Base-by-base conservation (phyloP, 1,284 basidiomycete genomes). In the Trichosporon faecale region DNA sequence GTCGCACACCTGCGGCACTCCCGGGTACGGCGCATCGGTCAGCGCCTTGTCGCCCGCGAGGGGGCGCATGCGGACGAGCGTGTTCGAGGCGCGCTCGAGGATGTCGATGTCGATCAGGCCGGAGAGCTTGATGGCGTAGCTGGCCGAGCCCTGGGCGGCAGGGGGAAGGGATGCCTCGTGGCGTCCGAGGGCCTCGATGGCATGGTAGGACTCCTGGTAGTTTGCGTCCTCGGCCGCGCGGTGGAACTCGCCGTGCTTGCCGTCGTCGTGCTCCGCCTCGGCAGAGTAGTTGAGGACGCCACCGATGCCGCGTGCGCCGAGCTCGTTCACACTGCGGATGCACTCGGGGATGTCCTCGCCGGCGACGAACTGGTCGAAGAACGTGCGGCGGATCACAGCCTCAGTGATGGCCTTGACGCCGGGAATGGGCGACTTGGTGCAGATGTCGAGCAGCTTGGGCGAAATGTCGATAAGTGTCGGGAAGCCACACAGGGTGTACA, bases 291-390 rank as follows among this genome's bases (percentile, higher is more conserved):
- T 90, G 74, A 97, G 88, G 18, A 96, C 84, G n/a, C 88, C 86
- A 5, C 93, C 94, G 72, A 90, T 91, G 75, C 91, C 90, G 73
- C 88, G 86, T 11, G 82, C 78, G 27, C 92, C 87, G 37, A 96
- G 85, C 18, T 83, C 78, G 52, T 86, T 85, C 63, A 96, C 87
- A 2, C 91, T 78, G 1, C 90, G 89, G 8, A 92, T 75, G 14
- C 89, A 89, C 52, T 87, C 89, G 37, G 88, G 86, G 0, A 91
- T 90, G 0, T 91, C 90, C 72, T 96, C 94, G 3, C 91, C 93
- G 0, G 93, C 93, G 6, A 95, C 93, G 76, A 97, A 97, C 77
- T 86, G 84, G 64, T 88, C 85, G 78, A 95, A 97, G 85, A 97
- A 97, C 2, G 95, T 96, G 31, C 86, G 83, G 60, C 92, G 86